Base-by-base conservation (phyloP, 495 filamentous ascomycete genomes). In the Lentithecium fluviatile region DNA sequence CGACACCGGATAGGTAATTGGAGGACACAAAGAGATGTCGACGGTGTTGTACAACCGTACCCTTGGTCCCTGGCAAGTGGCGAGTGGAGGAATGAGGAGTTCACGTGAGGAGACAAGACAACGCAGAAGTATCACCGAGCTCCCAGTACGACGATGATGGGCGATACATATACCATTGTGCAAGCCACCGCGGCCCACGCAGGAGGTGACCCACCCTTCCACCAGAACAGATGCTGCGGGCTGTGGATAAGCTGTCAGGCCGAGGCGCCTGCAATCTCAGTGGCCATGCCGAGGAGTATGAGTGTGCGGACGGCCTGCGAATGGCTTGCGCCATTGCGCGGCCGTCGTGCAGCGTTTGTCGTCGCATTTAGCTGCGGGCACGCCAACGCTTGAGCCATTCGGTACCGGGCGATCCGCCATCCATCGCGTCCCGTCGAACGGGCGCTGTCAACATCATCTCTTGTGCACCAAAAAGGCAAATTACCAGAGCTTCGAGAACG, bases 341-440 rank as follows among this genome's bases (percentile, higher is more conserved):
- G 11, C 7, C 20, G 19, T 55, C 10, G 15, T 37, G 49, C 49
- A 52, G 49, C 49, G 49, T 43, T 17, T 32, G 46, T 55, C 37
- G 52, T 55, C 37, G 23, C 23, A 3, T 40, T 40, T 19, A 23
- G 52, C 52, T 55, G 52, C 52, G 52, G 52, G 52, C 42, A 49
- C 7, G 46, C 15, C 12, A 26, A 49, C 46, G 46, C 17, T 21
- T 26, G 23, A 5, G 6, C n/a, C 3, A 6, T 5, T 26, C 23
- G 46, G n/a, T 23, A 49, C 29, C 29, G 10, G 29, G 29, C 29
- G n/a, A n/a, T n/a, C n/a, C n/a, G n/a, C n/a, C n/a, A 32, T 32
- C 29, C 29, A 49, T 49, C 5, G n/a, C 23, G 23, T 21, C 46
- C 5, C 17, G n/a, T 20, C 17, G 6, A n/a, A 15, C 19, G n/a